phyloP scores from a whole-genome alignment of 179 eudicot genomes.

The Beta macrorhiza region DNA sequence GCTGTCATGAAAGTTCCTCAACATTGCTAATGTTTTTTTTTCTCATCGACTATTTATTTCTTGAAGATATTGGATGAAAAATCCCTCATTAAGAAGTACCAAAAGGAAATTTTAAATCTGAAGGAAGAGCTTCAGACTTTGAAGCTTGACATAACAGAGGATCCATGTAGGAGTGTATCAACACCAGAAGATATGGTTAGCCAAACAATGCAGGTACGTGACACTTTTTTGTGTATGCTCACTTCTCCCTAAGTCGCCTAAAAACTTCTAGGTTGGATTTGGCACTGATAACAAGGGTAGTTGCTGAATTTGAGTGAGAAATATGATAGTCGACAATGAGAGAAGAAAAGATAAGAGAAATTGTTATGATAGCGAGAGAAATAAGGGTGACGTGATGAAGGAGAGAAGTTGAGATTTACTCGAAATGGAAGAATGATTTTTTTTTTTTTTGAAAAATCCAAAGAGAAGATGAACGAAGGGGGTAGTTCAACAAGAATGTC shows the following conservation, averaged over 20 bases:
- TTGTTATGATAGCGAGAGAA: no score
- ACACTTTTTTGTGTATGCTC: slow-evolving; percentile 2
- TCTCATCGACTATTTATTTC: neutral
- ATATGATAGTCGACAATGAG: no score
- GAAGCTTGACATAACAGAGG: slow-evolving; percentile 50
- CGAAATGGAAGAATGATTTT: no score
- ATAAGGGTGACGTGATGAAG: no score
- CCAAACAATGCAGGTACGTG: slow-evolving; percentile 53
- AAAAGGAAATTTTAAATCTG: slow-evolving; percentile 58
- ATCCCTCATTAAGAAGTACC: slow-evolving; percentile 72
- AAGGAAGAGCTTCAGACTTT: slow-evolving; percentile 66
- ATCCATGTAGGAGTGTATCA: slow-evolving; percentile 24
- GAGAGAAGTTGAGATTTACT: no score
- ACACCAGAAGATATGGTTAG: slow-evolving; percentile 50
- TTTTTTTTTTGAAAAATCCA: no score
- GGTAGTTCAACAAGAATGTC: neutral
- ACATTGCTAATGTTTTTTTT: neutral
- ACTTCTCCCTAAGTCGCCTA: no score
- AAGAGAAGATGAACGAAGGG: no score
- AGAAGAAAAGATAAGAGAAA: no score
- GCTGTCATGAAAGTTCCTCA: neutral
- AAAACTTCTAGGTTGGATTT: no score
- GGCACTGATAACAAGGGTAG: no score
- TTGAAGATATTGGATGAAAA: slow-evolving; percentile 66
- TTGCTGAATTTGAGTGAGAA: no score